Conservation (phyloP, 2,329 filamentous ascomycete genomes). For the Colletotrichum paranaense region DNA sequence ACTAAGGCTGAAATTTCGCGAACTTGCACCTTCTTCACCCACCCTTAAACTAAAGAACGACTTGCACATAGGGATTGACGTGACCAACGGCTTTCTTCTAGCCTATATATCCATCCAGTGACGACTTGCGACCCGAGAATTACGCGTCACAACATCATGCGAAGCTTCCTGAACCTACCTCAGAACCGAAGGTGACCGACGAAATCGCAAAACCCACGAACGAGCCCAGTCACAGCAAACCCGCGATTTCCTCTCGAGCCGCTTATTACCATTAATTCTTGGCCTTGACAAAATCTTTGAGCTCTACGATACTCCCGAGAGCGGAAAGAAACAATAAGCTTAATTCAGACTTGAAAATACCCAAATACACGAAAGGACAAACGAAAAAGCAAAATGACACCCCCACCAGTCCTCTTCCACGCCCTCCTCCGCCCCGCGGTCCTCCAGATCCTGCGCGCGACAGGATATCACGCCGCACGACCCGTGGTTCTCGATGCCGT, state of each 20-base stretch:
- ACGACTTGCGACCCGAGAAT: constrained; percentile 5
- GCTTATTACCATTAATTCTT: neutral
- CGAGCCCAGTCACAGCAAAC: constrained; percentile 31
- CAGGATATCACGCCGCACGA: constrained; percentile 86
- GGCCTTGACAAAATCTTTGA: too few relatives aligned
- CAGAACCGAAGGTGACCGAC: constrained; percentile 35
- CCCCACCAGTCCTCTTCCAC: constrained; percentile 66
- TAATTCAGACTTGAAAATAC: too few relatives aligned
- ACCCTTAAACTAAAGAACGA: neutral
- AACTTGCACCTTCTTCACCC: constrained; percentile 1
- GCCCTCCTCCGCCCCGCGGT: constrained; percentile 87
- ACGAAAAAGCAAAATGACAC: constrained; percentile 50
- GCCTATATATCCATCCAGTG: neutral
- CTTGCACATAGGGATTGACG: neutral
- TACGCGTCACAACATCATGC: constrained; percentile 30
- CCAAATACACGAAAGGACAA: neutral
- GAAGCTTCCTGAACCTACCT: constrained; percentile 5
- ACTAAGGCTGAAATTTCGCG: constrained; percentile 33
- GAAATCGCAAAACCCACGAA: constrained; percentile 22
- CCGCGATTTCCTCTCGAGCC: constrained; percentile 32
- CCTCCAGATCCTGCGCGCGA: constrained; percentile 90
- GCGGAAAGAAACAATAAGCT: neutral
- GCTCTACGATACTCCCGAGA: neutral
- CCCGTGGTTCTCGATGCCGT: constrained; percentile 87
- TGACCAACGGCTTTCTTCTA: neutral